Conservation (phyloP, 805 yeast genomes). For the Hermanozyma aechmeae region DNA sequence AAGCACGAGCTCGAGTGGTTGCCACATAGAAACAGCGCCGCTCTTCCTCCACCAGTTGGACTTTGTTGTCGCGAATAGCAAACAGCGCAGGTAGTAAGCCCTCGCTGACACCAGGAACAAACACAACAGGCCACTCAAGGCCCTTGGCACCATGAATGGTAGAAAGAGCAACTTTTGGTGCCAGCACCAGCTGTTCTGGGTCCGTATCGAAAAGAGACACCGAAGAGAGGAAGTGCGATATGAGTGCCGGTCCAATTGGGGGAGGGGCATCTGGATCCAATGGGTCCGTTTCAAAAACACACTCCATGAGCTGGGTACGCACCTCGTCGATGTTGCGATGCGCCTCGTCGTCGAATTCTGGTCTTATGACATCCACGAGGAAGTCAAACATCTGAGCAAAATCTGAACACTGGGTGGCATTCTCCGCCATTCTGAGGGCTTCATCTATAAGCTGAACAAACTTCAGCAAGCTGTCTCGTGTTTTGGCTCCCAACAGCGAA, state of each 20-base stretch:
- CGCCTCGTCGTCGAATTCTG: too few species aligned
- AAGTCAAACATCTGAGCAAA: too few species aligned
- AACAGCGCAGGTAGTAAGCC: slow-evolving; percentile 55
- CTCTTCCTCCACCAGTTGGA: slow-evolving; percentile 53
- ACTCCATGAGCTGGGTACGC: slow-evolving; percentile 20
- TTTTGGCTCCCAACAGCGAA: too few species aligned
- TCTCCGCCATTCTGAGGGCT: too few species aligned
- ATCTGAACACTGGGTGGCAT: too few species aligned
- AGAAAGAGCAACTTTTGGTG: slow-evolving; percentile 39
- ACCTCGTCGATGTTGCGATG: slow-evolving; percentile 36
- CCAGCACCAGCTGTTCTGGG: slow-evolving; percentile 8
- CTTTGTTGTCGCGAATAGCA: slow-evolving; percentile 23
- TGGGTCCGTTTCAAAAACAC: too few species aligned
- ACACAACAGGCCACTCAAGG: slow-evolving; percentile 90
- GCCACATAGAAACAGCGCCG: slow-evolving; percentile 84
- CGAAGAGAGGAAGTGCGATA: slow-evolving; percentile 8
- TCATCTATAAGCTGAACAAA: slow-evolving; percentile 19
- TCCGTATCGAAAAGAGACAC: slow-evolving; percentile 9
- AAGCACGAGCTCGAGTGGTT: slow-evolving; percentile 65
- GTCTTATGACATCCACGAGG: too few species aligned
- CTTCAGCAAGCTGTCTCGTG: not conserved
- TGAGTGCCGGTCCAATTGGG: too few species aligned
- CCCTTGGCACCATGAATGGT: slow-evolving; percentile 94
- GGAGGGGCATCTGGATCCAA: not conserved
- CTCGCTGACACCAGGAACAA: slow-evolving; percentile 64